Evolutionary conservation across 306 rosid species (phyloP).

Genomic region (Cicer cuneatum): DNA sequence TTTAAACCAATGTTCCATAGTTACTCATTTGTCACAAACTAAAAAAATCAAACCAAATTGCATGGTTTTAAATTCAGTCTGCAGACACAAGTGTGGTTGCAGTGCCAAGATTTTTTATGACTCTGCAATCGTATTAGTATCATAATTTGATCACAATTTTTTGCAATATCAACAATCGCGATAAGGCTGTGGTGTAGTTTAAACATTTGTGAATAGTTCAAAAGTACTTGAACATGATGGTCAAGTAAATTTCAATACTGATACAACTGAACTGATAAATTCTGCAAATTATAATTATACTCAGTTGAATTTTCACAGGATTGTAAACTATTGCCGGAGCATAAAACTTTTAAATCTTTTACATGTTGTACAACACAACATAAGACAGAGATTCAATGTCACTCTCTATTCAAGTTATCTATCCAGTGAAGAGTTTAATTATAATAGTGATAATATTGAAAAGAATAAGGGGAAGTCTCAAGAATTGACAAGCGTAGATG

Average conservation of each 20-base stretch:
- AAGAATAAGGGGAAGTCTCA: constrained; percentile 76
- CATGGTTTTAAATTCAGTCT: no score
- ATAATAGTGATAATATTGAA: constrained; percentile 56
- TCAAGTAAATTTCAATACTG: background rate
- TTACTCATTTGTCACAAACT: background rate
- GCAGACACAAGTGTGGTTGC: no score
- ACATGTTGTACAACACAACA: constrained; percentile 26
- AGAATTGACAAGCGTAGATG: constrained; percentile 73
- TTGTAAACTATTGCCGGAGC: constrained; percentile 5
- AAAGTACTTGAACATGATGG: constrained; percentile 25
- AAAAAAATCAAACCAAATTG: no score
- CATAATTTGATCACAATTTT: background rate
- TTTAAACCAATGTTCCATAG: background rate
- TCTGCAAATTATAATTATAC: constrained; percentile 4
- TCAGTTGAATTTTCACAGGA: constrained; percentile 13
- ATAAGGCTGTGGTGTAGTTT: background rate
- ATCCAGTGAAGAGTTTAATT: constrained; percentile 67
- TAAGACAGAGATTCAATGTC: background rate
- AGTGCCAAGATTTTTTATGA: background rate
- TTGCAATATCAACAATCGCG: background rate
- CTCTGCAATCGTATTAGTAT: background rate
- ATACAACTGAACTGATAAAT: constrained; percentile 10
- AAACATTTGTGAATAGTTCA: background rate
- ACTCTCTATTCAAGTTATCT: constrained; percentile 50
- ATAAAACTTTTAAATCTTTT: constrained; percentile 14